A percentile compares a stretch with the other conserved stretches of the same genome.
phyloP scores from a whole-genome alignment of 495 filamentous ascomycete species.

The Penicillium lividum region DNA sequence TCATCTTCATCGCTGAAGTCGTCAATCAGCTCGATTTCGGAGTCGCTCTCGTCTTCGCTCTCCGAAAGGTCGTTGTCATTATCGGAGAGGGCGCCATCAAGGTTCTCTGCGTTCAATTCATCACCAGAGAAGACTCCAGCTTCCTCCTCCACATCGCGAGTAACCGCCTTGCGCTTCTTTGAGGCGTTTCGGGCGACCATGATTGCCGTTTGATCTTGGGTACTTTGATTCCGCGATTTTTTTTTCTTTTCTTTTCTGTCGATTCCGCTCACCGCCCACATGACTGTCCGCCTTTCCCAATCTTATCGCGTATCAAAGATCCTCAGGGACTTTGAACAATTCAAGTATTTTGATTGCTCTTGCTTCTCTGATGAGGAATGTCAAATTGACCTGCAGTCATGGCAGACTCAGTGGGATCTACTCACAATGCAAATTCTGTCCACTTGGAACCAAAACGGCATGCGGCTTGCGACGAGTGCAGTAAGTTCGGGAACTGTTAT shows the following conservation, averaged over 20 bases:
- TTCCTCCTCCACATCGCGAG: slow-evolving; percentile 53
- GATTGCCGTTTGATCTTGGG: slow-evolving; percentile 20
- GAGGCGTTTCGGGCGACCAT: slow-evolving; percentile 43
- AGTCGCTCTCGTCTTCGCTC: slow-evolving; percentile 46
- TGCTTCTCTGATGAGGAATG: neutral
- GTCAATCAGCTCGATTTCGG: slow-evolving; percentile 46
- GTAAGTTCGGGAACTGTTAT: slow-evolving; percentile 23
- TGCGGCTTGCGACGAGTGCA: slow-evolving; percentile 47
- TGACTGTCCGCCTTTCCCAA: slow-evolving; percentile 40
- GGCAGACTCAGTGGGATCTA: neutral
- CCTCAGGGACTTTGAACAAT: neutral
- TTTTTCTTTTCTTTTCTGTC: slow-evolving; percentile 40
- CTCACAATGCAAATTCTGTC: slow-evolving; percentile 7
- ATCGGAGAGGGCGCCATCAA: slow-evolving; percentile 67
- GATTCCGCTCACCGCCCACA: slow-evolving; percentile 44
- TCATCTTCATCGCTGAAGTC: slow-evolving; percentile 47
- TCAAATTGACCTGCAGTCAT: slow-evolving; percentile 4
- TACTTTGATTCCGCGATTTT: slow-evolving; percentile 27
- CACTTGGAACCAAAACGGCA: slow-evolving; percentile 34
- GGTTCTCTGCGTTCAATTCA: slow-evolving; percentile 61
- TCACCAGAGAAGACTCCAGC: slow-evolving; percentile 60
- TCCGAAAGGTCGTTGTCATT: slow-evolving; percentile 52
- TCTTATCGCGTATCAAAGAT: slow-evolving; percentile 28
- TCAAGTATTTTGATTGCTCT: neutral
- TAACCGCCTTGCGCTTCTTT: slow-evolving; percentile 62